These are phyloP conservation scores for Berkeleyomyces basicola DNA, from an alignment of 2,329 filamentous ascomycete genomes.

Conservation along the genomic window DNA sequence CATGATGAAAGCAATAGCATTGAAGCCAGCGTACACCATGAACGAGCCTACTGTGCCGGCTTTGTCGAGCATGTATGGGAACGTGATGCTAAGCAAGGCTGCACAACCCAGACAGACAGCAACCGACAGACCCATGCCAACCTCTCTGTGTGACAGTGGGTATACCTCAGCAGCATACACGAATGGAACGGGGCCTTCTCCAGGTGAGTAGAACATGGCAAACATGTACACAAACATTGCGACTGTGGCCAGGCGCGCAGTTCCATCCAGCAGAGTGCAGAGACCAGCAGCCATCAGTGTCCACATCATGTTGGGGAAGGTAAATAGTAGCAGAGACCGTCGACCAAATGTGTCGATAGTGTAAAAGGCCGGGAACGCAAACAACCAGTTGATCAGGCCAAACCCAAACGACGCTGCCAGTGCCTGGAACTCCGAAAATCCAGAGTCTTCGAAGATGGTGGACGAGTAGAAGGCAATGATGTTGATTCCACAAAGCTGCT, in stretches of 20 bases:
- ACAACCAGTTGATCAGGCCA: conserved; percentile 43
- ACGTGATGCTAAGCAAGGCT: conserved; percentile 32
- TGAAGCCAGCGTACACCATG: conserved; percentile 38
- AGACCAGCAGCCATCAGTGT: conserved; percentile 31
- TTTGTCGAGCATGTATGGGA: conserved; percentile 29
- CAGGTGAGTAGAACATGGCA: conserved; percentile 47
- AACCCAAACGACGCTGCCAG: conserved; percentile 29
- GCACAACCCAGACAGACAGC: conserved; percentile 42
- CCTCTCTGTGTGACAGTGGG: conserved; percentile 45
- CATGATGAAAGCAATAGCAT: conserved; percentile 36
- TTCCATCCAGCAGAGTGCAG: conserved; percentile 24
- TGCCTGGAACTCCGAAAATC: conserved; percentile 24
- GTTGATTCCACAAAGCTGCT: conserved; percentile 44
- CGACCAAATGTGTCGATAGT: conserved; percentile 53
- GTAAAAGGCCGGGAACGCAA: conserved; percentile 49
- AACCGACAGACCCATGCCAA: conserved; percentile 47
- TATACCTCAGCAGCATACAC: conserved; percentile 45
- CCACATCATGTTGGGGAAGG: conserved; percentile 50
- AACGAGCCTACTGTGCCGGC: conserved; percentile 21
- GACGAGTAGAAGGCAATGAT: conserved; percentile 34
- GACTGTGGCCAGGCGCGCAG: conserved; percentile 34
- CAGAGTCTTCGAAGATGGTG: conserved; percentile 29
- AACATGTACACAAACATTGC: conserved; percentile 50
- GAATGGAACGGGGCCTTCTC: conserved; percentile 46
- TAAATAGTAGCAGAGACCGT: conserved; percentile 43